These are phyloP conservation scores for Neurospora sp. DNA, from an alignment of 495 filamentous ascomycete genomes.

Conservation along the genomic window DNA sequence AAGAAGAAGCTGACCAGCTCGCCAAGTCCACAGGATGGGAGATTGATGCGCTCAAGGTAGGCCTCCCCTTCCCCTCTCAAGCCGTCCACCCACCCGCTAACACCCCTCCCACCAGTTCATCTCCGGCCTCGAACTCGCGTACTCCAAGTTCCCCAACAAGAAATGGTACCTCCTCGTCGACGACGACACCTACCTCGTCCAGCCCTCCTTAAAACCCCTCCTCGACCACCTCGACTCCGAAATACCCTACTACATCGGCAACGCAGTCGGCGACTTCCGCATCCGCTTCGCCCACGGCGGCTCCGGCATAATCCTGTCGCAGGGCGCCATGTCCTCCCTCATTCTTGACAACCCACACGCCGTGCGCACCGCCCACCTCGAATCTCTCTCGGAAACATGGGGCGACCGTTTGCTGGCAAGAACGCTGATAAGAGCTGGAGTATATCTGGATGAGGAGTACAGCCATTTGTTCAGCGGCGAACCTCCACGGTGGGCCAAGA, in stretches of 20 bases:
- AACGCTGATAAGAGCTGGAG: constrained; percentile 27
- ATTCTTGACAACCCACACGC: constrained; percentile 23
- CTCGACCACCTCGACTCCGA: constrained; percentile 30
- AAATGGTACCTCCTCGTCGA: constrained; percentile 41
- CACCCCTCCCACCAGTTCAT: constrained; percentile 24
- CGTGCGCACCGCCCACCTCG: constrained; percentile 22
- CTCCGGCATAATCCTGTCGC: constrained; percentile 34
- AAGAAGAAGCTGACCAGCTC: constrained; percentile 22
- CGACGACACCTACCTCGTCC: constrained; percentile 39
- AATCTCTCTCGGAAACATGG: constrained; percentile 29
- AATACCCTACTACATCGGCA: constrained; percentile 37
- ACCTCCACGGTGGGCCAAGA: constrained; percentile 28
- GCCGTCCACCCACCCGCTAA: background rate
- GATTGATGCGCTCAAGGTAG: constrained; percentile 39
- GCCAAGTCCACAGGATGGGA: constrained; percentile 35
- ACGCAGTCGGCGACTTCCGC: constrained; percentile 37
- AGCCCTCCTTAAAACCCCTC: constrained; percentile 27
- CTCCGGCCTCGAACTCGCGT: constrained; percentile 32
- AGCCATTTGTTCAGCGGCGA: constrained; percentile 38
- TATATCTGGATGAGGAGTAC: constrained; percentile 36
- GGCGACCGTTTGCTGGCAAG: constrained; percentile 35
- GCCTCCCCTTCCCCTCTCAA: too few species aligned
- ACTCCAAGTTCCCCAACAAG: constrained; percentile 31
- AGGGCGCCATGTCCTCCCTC: constrained; percentile 28
- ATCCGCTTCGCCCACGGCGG: constrained; percentile 40